Evolutionary conservation across 176 grass and related monocot genomes (phyloP), one percentile per base, ranked within the genome.

Genomic region (Oryza brachyantha): DNA sequence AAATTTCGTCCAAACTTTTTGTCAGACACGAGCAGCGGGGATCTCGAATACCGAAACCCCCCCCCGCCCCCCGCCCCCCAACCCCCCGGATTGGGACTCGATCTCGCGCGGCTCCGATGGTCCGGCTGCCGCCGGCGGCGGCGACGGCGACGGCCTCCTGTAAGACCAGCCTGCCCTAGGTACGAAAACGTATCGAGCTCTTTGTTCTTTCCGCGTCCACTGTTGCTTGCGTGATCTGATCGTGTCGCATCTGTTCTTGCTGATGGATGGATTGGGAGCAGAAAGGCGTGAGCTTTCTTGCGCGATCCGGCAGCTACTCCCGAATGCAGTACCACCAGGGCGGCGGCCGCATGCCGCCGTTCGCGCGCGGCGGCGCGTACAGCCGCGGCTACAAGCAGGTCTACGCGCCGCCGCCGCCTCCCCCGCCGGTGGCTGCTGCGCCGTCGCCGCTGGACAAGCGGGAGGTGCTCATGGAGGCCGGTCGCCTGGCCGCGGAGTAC

Each of bases 401-500:
- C 77, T 89, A 85, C 72, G 61, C 24, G 25, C 63, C 67, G 0
- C 40, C 64, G 17, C 45, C 57, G 3, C 37, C 68, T 1, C 57
- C 64, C 4, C 64, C 59, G 35, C 72, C 60, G 10, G 45, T 38
- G 10, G 45, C 46, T 29, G 72, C 58, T 6, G 11, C 36, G 3
- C 58, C 38, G 68, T 41, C 46, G 37, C 76, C 27, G 32, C 45
- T 39, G 22, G 80, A 75, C 69, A 99, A 93, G 84, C 83, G 85
- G 5, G 92, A 93, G 81, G 89, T 99, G 79, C 80, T 99, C 42
- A 90, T 93, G 73, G 92, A 93, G 66, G 96, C 96, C 10, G 92
- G 96, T 13, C 92, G 96, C 39, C 96, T 99, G 13, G 96, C 92
- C 3, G 88, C 96, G 8, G 92, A 99, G 86, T 95, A 95, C 84